Conservation (phyloP, 352 stramenopile genomes). For the Globisporangium nagaii region DNA sequence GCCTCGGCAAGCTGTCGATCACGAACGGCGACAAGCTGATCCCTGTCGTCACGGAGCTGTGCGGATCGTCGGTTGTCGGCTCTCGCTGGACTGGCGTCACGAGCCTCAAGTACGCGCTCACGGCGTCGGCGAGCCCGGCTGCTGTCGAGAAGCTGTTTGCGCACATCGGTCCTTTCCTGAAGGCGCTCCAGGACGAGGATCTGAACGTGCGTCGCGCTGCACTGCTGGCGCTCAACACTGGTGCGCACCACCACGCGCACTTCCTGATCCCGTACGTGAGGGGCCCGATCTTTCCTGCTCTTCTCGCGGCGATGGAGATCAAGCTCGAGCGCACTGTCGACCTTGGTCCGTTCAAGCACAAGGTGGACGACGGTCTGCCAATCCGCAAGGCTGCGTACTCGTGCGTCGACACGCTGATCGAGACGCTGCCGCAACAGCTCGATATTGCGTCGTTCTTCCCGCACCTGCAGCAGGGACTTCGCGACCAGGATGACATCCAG, state of each 20-base stretch:
- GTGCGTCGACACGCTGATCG: conserved; percentile 94
- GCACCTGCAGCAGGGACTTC: conserved; percentile 88
- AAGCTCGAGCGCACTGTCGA: conserved; percentile 97
- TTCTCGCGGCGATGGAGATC: conserved; percentile 89
- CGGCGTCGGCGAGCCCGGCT: conserved; percentile 25
- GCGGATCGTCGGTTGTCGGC: conserved; percentile 40
- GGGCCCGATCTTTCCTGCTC: conserved; percentile 85
- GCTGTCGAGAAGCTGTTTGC: conserved; percentile 45
- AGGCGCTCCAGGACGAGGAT: conserved; percentile 93
- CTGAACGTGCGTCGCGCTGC: conserved; percentile 92
- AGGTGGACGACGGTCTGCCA: conserved; percentile 88
- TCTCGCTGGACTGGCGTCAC: conserved; percentile 90
- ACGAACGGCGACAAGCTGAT: conserved; percentile 89
- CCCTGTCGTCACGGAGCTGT: conserved; percentile 84
- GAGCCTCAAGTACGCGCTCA: conserved; percentile 89
- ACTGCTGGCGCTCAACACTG: conserved; percentile 94
- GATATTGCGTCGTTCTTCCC: conserved; percentile 92
- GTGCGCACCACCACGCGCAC: conserved; percentile 92
- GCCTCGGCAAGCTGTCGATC: conserved; percentile 92
- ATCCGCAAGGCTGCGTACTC: conserved; percentile 91
- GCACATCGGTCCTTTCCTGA: conserved; percentile 88
- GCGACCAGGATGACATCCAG: conserved; percentile 95
- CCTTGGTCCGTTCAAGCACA: conserved; percentile 98
- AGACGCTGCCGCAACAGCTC: conserved; percentile 89
- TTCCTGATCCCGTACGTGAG: conserved; percentile 73